Evolutionary conservation across 345 rosid genomes (phyloP).

Genomic region (Streptanthus diversifolius): DNA sequence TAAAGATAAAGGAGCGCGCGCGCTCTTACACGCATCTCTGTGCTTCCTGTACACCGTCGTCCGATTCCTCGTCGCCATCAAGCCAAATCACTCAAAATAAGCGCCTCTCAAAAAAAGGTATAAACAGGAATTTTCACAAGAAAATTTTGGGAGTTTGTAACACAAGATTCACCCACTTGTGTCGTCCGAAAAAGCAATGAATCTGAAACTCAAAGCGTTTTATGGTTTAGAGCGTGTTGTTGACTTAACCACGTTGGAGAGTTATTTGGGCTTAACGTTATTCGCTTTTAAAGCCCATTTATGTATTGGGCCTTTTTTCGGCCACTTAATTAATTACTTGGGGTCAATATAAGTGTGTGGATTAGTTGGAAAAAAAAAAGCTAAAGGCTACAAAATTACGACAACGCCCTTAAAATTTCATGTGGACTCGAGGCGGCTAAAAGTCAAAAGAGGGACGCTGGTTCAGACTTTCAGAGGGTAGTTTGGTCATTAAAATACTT

Average conservation of each 20-base stretch:
- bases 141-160: background rate
- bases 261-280: background rate
- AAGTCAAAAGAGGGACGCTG: constrained; percentile 1
- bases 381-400: background rate
- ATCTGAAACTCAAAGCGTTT: constrained; percentile 20
- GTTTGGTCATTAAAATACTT: constrained; percentile 6
- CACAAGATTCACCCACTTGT: background rate
- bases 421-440: background rate
- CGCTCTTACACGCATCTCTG: constrained; percentile 64
- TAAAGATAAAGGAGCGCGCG: constrained; percentile 47
- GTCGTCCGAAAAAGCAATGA: constrained; percentile 13
- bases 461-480: background rate
- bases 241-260: constrained; percentile 1
- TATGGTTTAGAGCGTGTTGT: constrained; percentile 9
- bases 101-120: background rate
- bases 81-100: background rate
- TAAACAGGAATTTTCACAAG: background rate
- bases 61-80: constrained; percentile 59
- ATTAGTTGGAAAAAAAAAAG: constrained; percentile 15
- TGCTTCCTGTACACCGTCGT: constrained; percentile 49
- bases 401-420: background rate
- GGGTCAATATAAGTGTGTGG: constrained; percentile 9
- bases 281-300: background rate
- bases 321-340: background rate
- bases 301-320: background rate